Evolutionary conservation across 345 rosid species (phyloP).

Genomic region (Populus ilicifolia): DNA sequence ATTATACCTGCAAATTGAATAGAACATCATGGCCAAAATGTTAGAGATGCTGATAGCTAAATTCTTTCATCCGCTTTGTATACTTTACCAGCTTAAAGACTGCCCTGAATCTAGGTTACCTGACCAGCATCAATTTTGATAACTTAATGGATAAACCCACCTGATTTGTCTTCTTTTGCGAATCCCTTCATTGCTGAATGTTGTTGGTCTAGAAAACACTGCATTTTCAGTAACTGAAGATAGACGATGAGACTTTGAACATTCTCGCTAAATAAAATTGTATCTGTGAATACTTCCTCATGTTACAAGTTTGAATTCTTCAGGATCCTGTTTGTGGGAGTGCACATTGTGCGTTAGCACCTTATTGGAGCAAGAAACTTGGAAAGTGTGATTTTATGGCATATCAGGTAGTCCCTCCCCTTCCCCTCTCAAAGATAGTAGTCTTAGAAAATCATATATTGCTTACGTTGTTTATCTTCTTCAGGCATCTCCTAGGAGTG

Average conservation of each 20-base stretch:
- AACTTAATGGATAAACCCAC: background rate
- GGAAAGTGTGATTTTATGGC: conserved; percentile 60
- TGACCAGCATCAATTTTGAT: background rate
- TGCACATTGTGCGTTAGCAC: conserved; percentile 72
- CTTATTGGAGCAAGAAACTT: conserved; percentile 66
- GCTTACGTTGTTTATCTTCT: background rate
- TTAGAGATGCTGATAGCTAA: background rate
- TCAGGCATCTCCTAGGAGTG: conserved; percentile 62
- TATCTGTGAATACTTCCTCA: background rate
- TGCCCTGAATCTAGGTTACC: background rate
- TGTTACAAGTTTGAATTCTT: background rate
- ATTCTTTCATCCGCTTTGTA: background rate
- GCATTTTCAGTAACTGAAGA: no score
- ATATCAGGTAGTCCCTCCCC: conserved; percentile 37
- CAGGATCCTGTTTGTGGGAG: conserved; percentile 87
- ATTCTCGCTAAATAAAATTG: background rate
- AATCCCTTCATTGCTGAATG: background rate
- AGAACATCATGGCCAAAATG: background rate
- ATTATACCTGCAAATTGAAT: background rate
- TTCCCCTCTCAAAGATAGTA: no score
- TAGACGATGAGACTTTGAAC: no score
- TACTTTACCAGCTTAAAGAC: background rate
- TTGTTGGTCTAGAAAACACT: background rate
- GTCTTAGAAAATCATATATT: background rate
- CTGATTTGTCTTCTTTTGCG: background rate